phyloP scores from a whole-genome alignment of 805 yeast genomes.

The Hanseniaspora guilliermondii region DNA sequence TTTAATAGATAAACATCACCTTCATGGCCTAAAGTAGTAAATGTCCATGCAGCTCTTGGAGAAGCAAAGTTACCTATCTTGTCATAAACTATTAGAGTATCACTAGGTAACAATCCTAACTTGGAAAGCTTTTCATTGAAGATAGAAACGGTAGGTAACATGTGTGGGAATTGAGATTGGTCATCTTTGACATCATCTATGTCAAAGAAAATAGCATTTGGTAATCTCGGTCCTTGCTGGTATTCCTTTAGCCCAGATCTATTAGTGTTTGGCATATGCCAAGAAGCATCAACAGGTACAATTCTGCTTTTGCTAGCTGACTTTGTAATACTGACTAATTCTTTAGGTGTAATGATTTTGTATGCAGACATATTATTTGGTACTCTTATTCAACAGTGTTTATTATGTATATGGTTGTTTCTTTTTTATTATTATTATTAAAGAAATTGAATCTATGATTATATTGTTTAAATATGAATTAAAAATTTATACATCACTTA shows the following conservation, averaged over 20 bases:
- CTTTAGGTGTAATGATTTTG: conserved; percentile 24
- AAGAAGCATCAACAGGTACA: conserved; percentile 72
- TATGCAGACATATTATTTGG: conserved; percentile 19
- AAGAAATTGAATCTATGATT: too few relatives aligned
- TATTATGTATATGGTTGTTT: neutral
- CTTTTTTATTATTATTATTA: neutral
- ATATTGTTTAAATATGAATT: too few relatives aligned
- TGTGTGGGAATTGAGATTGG: conserved; percentile 66
- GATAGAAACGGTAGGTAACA: conserved; percentile 55
- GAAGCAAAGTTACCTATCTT: conserved; percentile 72
- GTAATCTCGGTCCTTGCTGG: conserved; percentile 45
- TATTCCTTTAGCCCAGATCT: conserved; percentile 46
- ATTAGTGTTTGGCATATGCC: conserved; percentile 77
- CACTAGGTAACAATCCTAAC: conserved; percentile 45
- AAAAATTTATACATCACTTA: too few relatives aligned
- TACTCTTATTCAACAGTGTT: neutral
- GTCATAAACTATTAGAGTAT: conserved; percentile 71
- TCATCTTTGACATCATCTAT: conserved; percentile 56
- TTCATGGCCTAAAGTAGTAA: conserved; percentile 62
- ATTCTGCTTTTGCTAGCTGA: conserved; percentile 22
- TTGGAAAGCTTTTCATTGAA: conserved; percentile 44
- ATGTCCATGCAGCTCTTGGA: conserved; percentile 88
- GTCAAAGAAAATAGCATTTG: conserved; percentile 62
- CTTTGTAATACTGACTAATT: conserved; percentile 19
- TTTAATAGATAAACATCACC: conserved; percentile 55